A percentile compares a stretch with the other conserved stretches of the same genome.
These are phyloP conservation scores for Ogataea neopini DNA, from an alignment of 805 yeast genomes.

Conservation along the genomic window DNA sequence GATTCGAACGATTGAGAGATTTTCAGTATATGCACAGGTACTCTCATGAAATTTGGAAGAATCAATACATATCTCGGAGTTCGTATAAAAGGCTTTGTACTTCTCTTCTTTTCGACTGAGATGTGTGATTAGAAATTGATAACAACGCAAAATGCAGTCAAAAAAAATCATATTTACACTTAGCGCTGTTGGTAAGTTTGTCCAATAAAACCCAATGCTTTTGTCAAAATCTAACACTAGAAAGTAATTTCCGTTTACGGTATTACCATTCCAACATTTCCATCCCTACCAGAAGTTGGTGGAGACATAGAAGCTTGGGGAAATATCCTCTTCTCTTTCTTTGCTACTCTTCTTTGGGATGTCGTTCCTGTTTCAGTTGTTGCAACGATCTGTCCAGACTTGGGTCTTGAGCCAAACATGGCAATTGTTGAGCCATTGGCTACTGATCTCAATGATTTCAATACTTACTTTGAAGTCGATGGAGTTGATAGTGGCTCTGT, in stretches of 20 bases:
- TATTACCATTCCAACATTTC: not conserved
- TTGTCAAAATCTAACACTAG: not conserved
- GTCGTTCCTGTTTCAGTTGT: not conserved
- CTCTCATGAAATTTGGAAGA: too few species aligned
- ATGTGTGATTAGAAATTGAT: not conserved
- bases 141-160: not conserved
- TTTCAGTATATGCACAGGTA: too few species aligned
- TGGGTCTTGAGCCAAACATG: slow-evolving; percentile 1
- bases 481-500: slow-evolving; percentile 31
- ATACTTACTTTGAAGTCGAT: slow-evolving; percentile 6
- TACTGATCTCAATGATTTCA: not conserved
- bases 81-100: not conserved
- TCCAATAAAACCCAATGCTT: not conserved
- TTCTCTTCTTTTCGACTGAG: not conserved
- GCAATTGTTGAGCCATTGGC: not conserved
- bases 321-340: not conserved
- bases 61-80: too few species aligned
- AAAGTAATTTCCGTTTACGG: not conserved
- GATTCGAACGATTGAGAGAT: too few species aligned
- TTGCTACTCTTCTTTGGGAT: not conserved
- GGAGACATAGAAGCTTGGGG: slow-evolving; percentile 1
- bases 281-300: slow-evolving; percentile 1
- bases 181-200: not conserved
- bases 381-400: not conserved
- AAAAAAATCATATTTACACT: not conserved